Conservation (phyloP, 176 grass and related monocot species). For the barley (Hordeum vulgare) region DNA sequence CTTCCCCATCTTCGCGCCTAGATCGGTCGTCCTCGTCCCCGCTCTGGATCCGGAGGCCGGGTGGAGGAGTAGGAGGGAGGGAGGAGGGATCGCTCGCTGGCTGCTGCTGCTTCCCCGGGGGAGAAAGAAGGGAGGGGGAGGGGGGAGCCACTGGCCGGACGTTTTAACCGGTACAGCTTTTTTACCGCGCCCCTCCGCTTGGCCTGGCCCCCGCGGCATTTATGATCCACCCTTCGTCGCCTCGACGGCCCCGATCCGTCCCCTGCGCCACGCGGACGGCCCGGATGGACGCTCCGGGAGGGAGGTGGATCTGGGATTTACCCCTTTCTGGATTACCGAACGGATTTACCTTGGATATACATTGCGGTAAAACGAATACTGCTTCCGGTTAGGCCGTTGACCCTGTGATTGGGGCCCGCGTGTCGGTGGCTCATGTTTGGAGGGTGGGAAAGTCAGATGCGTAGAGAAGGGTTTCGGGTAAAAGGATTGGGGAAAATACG, state of each 20-base stretch:
- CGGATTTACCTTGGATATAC: not conserved
- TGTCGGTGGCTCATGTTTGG: not conserved
- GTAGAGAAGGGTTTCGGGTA: not conserved
- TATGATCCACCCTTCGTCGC: slow-evolving; percentile 9
- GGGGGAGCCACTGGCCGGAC: slow-evolving; percentile 22
- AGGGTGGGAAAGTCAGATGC: not conserved
- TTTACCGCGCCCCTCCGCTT: not conserved
- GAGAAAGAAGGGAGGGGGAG: not conserved
- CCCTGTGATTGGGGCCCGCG: not conserved
- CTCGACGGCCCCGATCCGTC: not conserved
- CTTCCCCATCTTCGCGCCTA: slow-evolving; percentile 42
- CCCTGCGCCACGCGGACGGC: not conserved
- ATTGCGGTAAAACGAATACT: not conserved
- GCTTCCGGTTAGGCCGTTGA: not conserved
- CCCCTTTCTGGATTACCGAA: not conserved
- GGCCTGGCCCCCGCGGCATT: slow-evolving; percentile 24
- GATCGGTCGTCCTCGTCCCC: too few relatives aligned
- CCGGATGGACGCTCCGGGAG: not conserved
- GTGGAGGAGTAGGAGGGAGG: not conserved
- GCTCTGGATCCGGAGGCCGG: slow-evolving; percentile 30
- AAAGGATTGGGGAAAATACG: not conserved
- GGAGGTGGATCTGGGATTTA: not conserved
- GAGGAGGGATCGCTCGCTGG: not conserved
- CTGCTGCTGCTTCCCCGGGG: slow-evolving; percentile 8
- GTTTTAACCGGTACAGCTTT: slow-evolving; percentile 35